These are phyloP conservation scores for Umbilicus rupestris DNA, from an alignment of 164 flowering plant genomes.

Conservation along the genomic window DNA sequence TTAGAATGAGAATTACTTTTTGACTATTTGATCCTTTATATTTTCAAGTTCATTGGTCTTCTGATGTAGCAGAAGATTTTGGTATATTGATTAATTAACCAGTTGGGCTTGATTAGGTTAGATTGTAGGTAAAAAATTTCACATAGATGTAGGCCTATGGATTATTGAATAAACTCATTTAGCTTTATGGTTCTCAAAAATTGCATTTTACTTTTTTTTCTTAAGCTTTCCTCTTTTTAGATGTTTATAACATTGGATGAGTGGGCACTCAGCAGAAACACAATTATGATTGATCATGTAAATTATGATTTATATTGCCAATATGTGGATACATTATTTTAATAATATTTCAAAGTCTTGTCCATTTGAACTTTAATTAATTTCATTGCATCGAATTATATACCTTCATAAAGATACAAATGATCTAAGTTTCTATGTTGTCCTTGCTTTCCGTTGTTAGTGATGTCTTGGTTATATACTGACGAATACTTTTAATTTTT, in stretches of 20 bases:
- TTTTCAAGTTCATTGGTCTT: background rate
- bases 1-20: conserved; percentile 14
- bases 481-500: background rate
- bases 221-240: background rate
- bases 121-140: too few relatives aligned
- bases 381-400: too few relatives aligned
- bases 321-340: background rate
- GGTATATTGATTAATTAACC: background rate
- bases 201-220: too few relatives aligned
- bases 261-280: background rate
- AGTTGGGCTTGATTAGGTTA: background rate
- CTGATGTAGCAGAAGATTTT: background rate
- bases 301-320: background rate
- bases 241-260: background rate
- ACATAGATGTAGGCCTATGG: background rate
- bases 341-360: background rate
- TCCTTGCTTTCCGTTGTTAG: background rate
- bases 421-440: too few relatives aligned
- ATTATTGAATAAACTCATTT: background rate
- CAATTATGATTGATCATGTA: background rate
- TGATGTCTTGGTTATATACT: background rate
- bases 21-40: background rate
- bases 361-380: too few relatives aligned
- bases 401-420: too few relatives aligned
- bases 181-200: background rate